These are phyloP conservation scores for Ascochyta rabiei DNA, from an alignment of 2,329 filamentous ascomycete species.

Conservation along the genomic window DNA sequence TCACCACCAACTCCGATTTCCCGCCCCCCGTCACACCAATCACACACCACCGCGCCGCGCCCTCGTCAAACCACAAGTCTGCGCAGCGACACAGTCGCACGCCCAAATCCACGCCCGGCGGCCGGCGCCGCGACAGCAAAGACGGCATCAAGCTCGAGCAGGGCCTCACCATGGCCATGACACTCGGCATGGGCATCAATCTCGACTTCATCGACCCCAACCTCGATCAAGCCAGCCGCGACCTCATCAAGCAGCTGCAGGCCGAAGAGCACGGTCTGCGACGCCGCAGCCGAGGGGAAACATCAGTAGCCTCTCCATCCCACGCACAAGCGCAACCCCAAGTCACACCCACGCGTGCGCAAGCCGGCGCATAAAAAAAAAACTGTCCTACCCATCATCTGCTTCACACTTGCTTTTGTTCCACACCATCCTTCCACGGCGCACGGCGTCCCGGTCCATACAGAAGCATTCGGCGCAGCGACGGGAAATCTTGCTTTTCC, in stretches of 20 bases:
- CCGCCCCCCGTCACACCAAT: conserved; percentile 23
- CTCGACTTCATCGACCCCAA: conserved; percentile 32
- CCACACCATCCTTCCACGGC: too few relatives aligned
- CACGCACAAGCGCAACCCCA: background rate
- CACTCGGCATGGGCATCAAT: conserved; percentile 24
- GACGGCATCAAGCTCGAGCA: conserved; percentile 38
- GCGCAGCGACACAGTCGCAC: conserved; percentile 34
- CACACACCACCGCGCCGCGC: conserved; percentile 8
- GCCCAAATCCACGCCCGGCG: conserved; percentile 37
- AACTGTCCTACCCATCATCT: too few relatives aligned
- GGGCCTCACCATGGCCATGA: conserved; percentile 22
- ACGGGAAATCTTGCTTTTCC: background rate
- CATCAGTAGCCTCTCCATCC: background rate
- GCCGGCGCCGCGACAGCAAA: conserved; percentile 30
- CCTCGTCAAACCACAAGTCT: conserved; percentile 26
- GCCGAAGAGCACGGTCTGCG: conserved; percentile 40
- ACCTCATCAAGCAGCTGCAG: conserved; percentile 40
- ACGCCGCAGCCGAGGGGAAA: conserved; percentile 27
- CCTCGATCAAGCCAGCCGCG: conserved; percentile 33
- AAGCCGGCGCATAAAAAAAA: conserved; percentile 1
- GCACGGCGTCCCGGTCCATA: background rate
- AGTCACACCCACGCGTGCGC: conserved; percentile 6
- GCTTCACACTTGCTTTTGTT: too few relatives aligned
- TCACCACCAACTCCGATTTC: conserved; percentile 32
- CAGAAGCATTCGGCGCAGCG: conserved; percentile 2